These are phyloP conservation scores for Scopulariopsis brevicaulis DNA, from an alignment of 2,329 filamentous ascomycete genomes.

Conservation along the genomic window DNA sequence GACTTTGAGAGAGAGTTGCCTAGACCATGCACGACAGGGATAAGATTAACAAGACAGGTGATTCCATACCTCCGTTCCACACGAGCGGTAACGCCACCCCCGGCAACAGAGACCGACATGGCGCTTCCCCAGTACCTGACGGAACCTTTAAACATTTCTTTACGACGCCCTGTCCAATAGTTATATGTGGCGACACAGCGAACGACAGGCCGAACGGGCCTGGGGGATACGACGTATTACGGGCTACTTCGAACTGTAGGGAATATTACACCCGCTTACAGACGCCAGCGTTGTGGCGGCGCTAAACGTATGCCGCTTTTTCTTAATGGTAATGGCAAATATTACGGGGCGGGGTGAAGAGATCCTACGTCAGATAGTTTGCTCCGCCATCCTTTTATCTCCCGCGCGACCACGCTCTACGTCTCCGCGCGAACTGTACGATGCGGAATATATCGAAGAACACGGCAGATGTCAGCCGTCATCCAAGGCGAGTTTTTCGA, in stretches of 20 bases:
- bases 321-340: background rate
- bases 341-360: background rate
- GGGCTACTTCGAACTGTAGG: background rate
- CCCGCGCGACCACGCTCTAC: background rate
- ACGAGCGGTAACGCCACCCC: background rate
- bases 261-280: background rate
- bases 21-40: conserved; percentile 13
- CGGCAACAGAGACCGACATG: background rate
- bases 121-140: background rate
- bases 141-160: background rate
- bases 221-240: background rate
- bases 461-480: conserved; percentile 12
- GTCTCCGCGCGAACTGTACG: conserved; percentile 8
- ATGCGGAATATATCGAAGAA: conserved; percentile 6
- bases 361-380: background rate
- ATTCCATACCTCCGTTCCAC: conserved; percentile 7
- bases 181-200: no score
- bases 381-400: background rate
- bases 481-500: conserved; percentile 6
- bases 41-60: conserved; percentile 9
- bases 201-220: background rate
- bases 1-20: conserved; percentile 8
- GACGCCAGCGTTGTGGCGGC: conserved; percentile 5
- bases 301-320: conserved; percentile 9
- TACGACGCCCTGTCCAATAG: no score